Evolutionary conservation across 2,329 filamentous ascomycete species (phyloP), one percentile per base, ranked within the genome.

Genomic region (Penicillium nordicum): DNA sequence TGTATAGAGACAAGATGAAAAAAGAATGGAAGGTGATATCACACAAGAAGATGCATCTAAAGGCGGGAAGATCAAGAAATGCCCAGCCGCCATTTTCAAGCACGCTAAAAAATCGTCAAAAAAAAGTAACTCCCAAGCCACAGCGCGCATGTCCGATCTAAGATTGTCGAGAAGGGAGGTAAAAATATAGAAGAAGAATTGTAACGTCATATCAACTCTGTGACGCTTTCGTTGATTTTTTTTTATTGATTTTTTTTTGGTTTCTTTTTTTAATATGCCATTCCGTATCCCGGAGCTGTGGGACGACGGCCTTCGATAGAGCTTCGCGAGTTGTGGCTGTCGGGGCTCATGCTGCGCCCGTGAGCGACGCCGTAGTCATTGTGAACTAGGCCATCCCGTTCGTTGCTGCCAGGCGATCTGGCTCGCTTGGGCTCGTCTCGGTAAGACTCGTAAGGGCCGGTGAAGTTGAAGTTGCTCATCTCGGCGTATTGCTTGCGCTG

Each of bases 391-490:
- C 64, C 64, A 25, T 75, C 53, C 9, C 63, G 68, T 30, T 76
- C 72, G 5, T 69, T 72, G 53, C 72, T 76, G 34, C 64, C 67
- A 16, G 59, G 67, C n/a, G 63, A 64, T 41, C 59, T 61, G 34
- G 68, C 65, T 34, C 66, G 66, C 34, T 66, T 25, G 55, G 58
- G 29, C 64, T 68, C 63, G 47, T 75, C 72, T n/a, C 69, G 67
- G 57, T 74, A 77, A 18, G 75, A 67, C 54, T 75, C 74, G 53
- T 76, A 76, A 2, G 74, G 73, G 12, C 69, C 67, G 10, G 70
- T 69, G 58, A 67, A 69, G 63, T 77, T 77, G 66, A 75, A 75
- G 38, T 74, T 73, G 66, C 70, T 74, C 64, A 72, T 70, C 38
- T 75, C 73, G 11, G 70, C 63, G 46, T 64, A 67, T n/a, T 70